Percentiles rank a stretch among this genome's conserved stretches.
phyloP scores from a whole-genome alignment of 2,329 filamentous ascomycete genomes.

The Aspergillus novofumigatus region DNA sequence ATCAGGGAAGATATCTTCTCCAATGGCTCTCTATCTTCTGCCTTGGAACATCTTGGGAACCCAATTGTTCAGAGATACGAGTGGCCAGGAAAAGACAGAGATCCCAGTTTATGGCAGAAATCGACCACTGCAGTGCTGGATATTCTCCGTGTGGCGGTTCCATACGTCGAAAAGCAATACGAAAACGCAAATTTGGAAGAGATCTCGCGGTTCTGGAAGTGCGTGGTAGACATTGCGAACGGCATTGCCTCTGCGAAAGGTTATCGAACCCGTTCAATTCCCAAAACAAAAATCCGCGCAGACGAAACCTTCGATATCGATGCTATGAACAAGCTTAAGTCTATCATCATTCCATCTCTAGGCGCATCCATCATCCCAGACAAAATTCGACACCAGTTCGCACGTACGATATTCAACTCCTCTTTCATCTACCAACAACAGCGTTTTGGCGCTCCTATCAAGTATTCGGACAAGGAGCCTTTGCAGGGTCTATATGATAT shows the following conservation, averaged over 20 bases:
- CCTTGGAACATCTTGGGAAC: slow-evolving; percentile 62
- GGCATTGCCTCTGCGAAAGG: slow-evolving; percentile 67
- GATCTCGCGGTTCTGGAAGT: slow-evolving; percentile 63
- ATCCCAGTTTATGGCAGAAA: slow-evolving; percentile 70
- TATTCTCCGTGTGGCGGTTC: slow-evolving; percentile 63
- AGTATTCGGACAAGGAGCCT: slow-evolving; percentile 44
- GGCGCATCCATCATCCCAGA: slow-evolving; percentile 64
- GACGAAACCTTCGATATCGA: slow-evolving; percentile 81
- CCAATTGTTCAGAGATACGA: slow-evolving; percentile 77
- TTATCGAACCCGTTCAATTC: slow-evolving; percentile 39
- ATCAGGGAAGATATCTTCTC: slow-evolving; percentile 64
- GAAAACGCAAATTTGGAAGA: slow-evolving; percentile 28
- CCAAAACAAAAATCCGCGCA: slow-evolving; percentile 47
- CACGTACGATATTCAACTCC: slow-evolving; percentile 71
- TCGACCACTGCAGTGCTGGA: slow-evolving; percentile 68
- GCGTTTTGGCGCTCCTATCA: slow-evolving; percentile 53
- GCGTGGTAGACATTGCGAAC: slow-evolving; percentile 60
- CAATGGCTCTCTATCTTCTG: slow-evolving; percentile 61
- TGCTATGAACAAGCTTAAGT: slow-evolving; percentile 63
- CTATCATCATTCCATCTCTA: slow-evolving; percentile 68
- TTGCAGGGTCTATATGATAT: slow-evolving; percentile 60
- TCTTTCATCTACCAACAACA: slow-evolving; percentile 76
- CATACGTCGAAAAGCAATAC: slow-evolving; percentile 51
- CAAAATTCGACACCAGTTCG: slow-evolving; percentile 63
- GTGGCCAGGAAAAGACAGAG: slow-evolving; percentile 68